Percentiles rank a stretch among this genome's conserved stretches.
Conservation (phyloP, 352 stramenopile genomes). For the Globisporangium takayamanum region DNA sequence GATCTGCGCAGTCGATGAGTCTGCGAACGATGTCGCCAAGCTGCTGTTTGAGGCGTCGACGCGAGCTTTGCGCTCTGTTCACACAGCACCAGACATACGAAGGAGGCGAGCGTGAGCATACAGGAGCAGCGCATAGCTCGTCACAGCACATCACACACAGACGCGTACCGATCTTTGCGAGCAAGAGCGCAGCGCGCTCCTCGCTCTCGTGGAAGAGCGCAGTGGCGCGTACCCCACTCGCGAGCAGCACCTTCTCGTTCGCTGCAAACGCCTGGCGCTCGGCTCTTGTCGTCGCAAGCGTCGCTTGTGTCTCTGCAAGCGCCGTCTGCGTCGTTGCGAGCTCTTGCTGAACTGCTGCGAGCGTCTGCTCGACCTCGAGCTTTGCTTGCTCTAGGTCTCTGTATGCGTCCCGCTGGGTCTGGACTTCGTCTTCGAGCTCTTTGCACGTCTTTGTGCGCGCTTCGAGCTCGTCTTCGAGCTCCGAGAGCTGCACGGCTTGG, state of each 20-base stretch:
- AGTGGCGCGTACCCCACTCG: slow-evolving; percentile 38
- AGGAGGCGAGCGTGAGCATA: neutral
- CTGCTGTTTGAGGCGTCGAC: slow-evolving; percentile 45
- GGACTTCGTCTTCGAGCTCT: slow-evolving; percentile 64
- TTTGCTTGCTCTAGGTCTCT: slow-evolving; percentile 37
- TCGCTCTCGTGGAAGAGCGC: slow-evolving; percentile 59
- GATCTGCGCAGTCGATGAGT: slow-evolving; percentile 37
- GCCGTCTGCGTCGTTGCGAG: slow-evolving; percentile 21
- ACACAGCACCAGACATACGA: neutral
- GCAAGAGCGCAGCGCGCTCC: slow-evolving; percentile 29
- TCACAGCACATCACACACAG: neutral
- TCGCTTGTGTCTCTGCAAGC: slow-evolving; percentile 20
- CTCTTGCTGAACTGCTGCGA: slow-evolving; percentile 27
- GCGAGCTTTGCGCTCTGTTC: slow-evolving; percentile 34
- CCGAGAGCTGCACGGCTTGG: slow-evolving; percentile 63
- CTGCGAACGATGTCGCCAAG: slow-evolving; percentile 36
- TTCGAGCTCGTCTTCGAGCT: slow-evolving; percentile 82
- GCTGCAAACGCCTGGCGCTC: slow-evolving; percentile 38
- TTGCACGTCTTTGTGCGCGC: slow-evolving; percentile 47
- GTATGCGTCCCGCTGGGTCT: slow-evolving; percentile 44
- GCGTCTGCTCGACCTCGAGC: slow-evolving; percentile 32
- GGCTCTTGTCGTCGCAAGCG: slow-evolving; percentile 21
- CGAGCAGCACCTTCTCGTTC: slow-evolving; percentile 54
- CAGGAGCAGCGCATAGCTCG: neutral
- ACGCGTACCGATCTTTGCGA: slow-evolving; percentile 46